Percentiles rank a stretch among this genome's conserved stretches.
Evolutionary conservation across 495 filamentous ascomycete species (phyloP).

Genomic region (Articulospora tetracladia): DNA sequence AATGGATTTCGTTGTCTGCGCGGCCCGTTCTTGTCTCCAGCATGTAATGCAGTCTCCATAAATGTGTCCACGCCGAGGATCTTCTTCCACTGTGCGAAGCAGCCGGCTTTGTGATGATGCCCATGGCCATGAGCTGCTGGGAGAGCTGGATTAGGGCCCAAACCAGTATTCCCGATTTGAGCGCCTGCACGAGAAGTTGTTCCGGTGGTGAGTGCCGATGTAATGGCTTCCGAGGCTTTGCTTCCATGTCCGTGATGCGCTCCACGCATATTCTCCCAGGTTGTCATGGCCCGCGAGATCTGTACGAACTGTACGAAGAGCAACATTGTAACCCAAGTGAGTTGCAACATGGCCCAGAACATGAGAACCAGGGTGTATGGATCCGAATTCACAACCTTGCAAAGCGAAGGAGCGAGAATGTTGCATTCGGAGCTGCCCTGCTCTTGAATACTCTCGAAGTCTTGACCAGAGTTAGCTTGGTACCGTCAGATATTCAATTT

Average conservation of each 20-base stretch:
- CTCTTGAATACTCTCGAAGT: slow-evolving; percentile 15
- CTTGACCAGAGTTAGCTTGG: slow-evolving; percentile 15
- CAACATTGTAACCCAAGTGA: slow-evolving; percentile 94
- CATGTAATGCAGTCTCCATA: slow-evolving; percentile 72
- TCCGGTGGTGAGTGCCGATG: slow-evolving; percentile 73
- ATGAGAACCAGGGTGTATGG: slow-evolving; percentile 75
- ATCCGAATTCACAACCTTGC: slow-evolving; percentile 70
- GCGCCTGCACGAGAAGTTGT: slow-evolving; percentile 63
- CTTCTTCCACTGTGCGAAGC: slow-evolving; percentile 73
- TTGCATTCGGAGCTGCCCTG: slow-evolving; percentile 53
- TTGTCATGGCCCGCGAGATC: slow-evolving; percentile 86
- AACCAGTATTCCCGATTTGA: slow-evolving; percentile 49
- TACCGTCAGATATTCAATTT: not conserved
- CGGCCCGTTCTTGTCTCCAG: slow-evolving; percentile 42
- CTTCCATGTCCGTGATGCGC: slow-evolving; percentile 49
- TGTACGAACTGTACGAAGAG: slow-evolving; percentile 89
- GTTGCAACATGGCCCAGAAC: slow-evolving; percentile 75
- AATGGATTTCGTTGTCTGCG: slow-evolving; percentile 72
- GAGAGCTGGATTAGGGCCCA: slow-evolving; percentile 32
- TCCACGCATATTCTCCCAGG: slow-evolving; percentile 89
- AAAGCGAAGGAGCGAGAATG: slow-evolving; percentile 69
- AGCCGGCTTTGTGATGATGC: slow-evolving; percentile 52
- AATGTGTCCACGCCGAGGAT: slow-evolving; percentile 90
- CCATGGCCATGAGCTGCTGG: slow-evolving; percentile 40
- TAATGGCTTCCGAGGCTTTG: slow-evolving; percentile 58